A percentile compares a stretch with the other conserved stretches of the same genome.
Evolutionary conservation across 192 early-diverging fungal species (phyloP).

Genomic region (Coemansia umbellata): DNA sequence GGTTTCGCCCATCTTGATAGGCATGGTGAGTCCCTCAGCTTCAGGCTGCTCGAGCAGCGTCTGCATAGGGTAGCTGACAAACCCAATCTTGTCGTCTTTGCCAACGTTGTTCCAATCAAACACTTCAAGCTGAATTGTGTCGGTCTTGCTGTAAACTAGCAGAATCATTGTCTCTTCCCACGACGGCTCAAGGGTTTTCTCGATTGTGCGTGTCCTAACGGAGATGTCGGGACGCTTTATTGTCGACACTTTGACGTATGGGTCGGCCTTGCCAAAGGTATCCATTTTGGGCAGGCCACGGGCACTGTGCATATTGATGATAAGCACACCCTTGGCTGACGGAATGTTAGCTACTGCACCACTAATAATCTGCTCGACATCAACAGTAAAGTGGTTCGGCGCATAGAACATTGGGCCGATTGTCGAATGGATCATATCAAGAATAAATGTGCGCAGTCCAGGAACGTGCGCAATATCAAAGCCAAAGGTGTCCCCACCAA

Average conservation of each 20-base stretch:
- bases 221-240: constrained; percentile 67
- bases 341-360: constrained; percentile 62
- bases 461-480: constrained; percentile 88
- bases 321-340: constrained; percentile 81
- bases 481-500: constrained; percentile 79
- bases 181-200: constrained; percentile 75
- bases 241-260: constrained; percentile 68
- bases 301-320: constrained; percentile 74
- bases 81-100: constrained; percentile 62
- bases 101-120: constrained; percentile 76
- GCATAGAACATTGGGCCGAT: constrained; percentile 80
- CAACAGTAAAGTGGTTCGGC: constrained; percentile 74
- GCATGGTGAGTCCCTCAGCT: constrained; percentile 40
- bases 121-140: constrained; percentile 73
- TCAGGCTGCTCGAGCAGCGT: constrained; percentile 51
- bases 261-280: constrained; percentile 85
- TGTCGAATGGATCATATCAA: constrained; percentile 67
- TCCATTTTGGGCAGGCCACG: constrained; percentile 82
- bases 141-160: constrained; percentile 70
- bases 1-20: constrained; percentile 48
- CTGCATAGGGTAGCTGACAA: constrained; percentile 48
- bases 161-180: constrained; percentile 82
- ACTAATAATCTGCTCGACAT: constrained; percentile 74
- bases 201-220: constrained; percentile 59
- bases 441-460: constrained; percentile 73